Conservation (phyloP, 1,139 yeast genomes). For the Suhomyces guaymorum region DNA sequence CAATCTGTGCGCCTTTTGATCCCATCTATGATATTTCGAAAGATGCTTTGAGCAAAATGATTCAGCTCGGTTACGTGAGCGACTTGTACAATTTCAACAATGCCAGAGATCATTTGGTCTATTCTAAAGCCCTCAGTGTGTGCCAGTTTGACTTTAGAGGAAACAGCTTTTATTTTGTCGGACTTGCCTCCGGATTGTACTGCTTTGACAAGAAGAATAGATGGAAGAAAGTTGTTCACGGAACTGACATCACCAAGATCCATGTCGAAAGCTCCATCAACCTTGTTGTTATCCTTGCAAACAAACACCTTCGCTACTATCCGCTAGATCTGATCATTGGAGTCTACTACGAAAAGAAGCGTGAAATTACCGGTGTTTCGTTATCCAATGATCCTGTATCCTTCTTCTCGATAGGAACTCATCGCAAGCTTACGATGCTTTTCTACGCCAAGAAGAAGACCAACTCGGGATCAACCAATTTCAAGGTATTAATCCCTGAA, state of each 20-base stretch:
- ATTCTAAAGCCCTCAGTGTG: conserved; percentile 30
- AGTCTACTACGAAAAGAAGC: conserved; percentile 38
- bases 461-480: conserved; percentile 47
- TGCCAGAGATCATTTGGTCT: conserved; percentile 27
- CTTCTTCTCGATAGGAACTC: conserved; percentile 62
- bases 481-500: conserved; percentile 54
- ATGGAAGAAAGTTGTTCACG: conserved; percentile 64
- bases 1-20: conserved; percentile 62
- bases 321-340: conserved; percentile 50
- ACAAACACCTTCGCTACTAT: conserved; percentile 60
- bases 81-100: conserved; percentile 29
- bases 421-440: conserved; percentile 59
- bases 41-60: conserved; percentile 26
- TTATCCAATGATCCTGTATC: conserved; percentile 42
- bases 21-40: conserved; percentile 54
- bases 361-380: conserved; percentile 32
- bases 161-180: conserved; percentile 32
- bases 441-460: conserved; percentile 54
- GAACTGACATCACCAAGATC: conserved; percentile 59
- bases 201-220: conserved; percentile 50
- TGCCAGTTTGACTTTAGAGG: conserved; percentile 30
- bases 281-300: conserved; percentile 59
- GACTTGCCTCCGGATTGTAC: conserved; percentile 42
- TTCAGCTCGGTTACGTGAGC: conserved; percentile 25
- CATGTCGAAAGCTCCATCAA: conserved; percentile 60